These are phyloP conservation scores for Sphagnum magellanicum DNA, from an alignment of 228 moss, liverwort and hornwort genomes.

Conservation along the genomic window DNA sequence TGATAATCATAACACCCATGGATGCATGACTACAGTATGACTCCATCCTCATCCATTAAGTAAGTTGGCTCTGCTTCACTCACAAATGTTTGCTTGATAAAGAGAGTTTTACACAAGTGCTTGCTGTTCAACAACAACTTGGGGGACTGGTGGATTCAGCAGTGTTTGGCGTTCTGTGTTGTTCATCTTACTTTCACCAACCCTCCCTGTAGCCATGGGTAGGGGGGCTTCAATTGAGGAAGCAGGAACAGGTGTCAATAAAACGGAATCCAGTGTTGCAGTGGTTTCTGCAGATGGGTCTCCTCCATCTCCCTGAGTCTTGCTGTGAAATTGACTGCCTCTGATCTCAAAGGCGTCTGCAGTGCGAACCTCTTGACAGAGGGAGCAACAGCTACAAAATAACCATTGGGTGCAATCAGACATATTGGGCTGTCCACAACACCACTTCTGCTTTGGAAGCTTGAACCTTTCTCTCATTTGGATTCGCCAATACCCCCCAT, in stretches of 20 bases:
- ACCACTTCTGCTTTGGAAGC: slow-evolving; percentile 42
- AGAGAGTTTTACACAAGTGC: too few species aligned
- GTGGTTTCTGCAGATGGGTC: slow-evolving; percentile 12
- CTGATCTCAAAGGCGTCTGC: slow-evolving; percentile 70
- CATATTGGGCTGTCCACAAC: slow-evolving; percentile 38
- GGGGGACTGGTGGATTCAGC: too few species aligned
- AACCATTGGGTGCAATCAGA: slow-evolving; percentile 83
- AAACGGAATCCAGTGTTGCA: neutral
- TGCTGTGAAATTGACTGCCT: slow-evolving; percentile 51
- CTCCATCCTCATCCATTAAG: too few species aligned
- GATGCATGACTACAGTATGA: too few species aligned
- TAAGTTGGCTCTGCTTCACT: too few species aligned
- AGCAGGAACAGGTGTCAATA: slow-evolving; percentile 2
- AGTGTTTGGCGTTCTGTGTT: too few species aligned
- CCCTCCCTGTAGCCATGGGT: too few species aligned
- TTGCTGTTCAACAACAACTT: too few species aligned
- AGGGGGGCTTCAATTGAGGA: slow-evolving; percentile 16
- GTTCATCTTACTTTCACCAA: too few species aligned
- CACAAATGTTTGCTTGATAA: too few species aligned
- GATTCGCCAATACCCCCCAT: slow-evolving; percentile 88
- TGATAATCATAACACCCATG: too few species aligned
- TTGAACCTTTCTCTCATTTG: slow-evolving; percentile 75
- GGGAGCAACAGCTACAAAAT: slow-evolving; percentile 66
- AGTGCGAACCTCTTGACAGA: slow-evolving; percentile 92
- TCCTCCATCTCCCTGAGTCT: slow-evolving; percentile 3